Conservation (phyloP, 2,329 filamentous ascomycete species). For the Exophiala oligosperma region DNA sequence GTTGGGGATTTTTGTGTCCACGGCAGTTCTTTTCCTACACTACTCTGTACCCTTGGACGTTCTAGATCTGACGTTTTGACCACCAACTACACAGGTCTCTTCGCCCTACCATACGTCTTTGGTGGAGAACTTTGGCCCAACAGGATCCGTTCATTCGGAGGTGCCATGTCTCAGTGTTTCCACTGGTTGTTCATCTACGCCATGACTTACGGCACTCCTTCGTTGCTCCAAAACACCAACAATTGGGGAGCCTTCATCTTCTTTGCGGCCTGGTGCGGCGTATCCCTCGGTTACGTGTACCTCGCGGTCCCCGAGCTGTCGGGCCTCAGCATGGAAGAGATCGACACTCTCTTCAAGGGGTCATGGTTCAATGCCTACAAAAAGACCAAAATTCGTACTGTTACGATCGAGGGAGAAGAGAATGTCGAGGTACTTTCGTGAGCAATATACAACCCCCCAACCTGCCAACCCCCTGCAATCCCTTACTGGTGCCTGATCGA, state of each 20-base stretch:
- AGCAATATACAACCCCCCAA: not conserved
- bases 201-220: conserved; percentile 38
- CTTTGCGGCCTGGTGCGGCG: conserved; percentile 42
- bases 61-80: too few relatives aligned
- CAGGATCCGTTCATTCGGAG: conserved; percentile 46
- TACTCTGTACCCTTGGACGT: not conserved
- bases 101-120: conserved; percentile 48
- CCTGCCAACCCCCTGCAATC: too few relatives aligned
- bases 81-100: conserved; percentile 30
- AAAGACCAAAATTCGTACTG: not conserved
- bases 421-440: not conserved
- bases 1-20: conserved; percentile 15
- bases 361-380: conserved; percentile 26
- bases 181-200: conserved; percentile 48
- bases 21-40: not conserved
- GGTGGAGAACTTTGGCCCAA: conserved; percentile 49
- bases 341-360: conserved; percentile 39
- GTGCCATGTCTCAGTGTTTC: conserved; percentile 41
- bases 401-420: not conserved
- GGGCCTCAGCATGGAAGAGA: conserved; percentile 41
- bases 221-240: conserved; percentile 36
- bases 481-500: too few relatives aligned
- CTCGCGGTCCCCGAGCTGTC: conserved; percentile 43
- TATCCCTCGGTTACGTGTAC: conserved; percentile 41
- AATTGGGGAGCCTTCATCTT: conserved; percentile 48